Conservation (phyloP, 768 basidiomycete species). For the Agaricus blazei region DNA sequence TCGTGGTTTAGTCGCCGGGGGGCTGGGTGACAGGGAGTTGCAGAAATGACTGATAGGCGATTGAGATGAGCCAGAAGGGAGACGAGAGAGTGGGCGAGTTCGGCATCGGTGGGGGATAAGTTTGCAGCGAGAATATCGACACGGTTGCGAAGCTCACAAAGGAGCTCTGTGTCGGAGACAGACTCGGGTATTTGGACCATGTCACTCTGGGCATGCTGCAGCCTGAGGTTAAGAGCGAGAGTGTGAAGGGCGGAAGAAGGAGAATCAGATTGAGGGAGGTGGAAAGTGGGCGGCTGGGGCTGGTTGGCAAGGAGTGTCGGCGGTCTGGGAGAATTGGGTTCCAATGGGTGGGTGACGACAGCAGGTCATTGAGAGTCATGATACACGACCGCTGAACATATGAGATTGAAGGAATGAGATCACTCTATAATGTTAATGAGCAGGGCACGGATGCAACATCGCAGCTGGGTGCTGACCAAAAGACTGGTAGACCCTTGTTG, state of each 20-base stretch:
- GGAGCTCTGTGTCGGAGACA: constrained; percentile 43
- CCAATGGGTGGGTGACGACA: constrained; percentile 48
- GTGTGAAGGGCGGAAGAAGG: constrained; percentile 55
- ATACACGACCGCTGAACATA: constrained; percentile 71
- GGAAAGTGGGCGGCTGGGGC: constrained; percentile 25
- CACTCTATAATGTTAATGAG: constrained; percentile 32
- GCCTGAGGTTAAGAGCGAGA: constrained; percentile 58
- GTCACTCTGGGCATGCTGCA: constrained; percentile 32
- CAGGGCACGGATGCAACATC: not conserved
- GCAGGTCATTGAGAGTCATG: constrained; percentile 66
- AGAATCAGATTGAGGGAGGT: constrained; percentile 24
- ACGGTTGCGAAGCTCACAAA: constrained; percentile 54
- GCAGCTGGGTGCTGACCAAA: constrained; percentile 18
- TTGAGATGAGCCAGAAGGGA: constrained; percentile 66
- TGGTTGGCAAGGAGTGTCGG: constrained; percentile 54
- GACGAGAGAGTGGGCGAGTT: constrained; percentile 63
- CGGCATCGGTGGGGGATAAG: constrained; percentile 45
- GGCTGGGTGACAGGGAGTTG: constrained; percentile 15
- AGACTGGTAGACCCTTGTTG: constrained; percentile 9
- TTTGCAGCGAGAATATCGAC: constrained; percentile 44
- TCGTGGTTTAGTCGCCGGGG: constrained; percentile 10
- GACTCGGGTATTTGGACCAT: constrained; percentile 43
- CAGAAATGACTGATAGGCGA: constrained; percentile 47
- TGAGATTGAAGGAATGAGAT: constrained; percentile 67
- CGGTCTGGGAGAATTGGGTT: constrained; percentile 54